Percentiles rank a stretch among this genome's conserved stretches.
Conservation (phyloP, 495 filamentous ascomycete genomes). For the Barbatosphaeria neglecta region DNA sequence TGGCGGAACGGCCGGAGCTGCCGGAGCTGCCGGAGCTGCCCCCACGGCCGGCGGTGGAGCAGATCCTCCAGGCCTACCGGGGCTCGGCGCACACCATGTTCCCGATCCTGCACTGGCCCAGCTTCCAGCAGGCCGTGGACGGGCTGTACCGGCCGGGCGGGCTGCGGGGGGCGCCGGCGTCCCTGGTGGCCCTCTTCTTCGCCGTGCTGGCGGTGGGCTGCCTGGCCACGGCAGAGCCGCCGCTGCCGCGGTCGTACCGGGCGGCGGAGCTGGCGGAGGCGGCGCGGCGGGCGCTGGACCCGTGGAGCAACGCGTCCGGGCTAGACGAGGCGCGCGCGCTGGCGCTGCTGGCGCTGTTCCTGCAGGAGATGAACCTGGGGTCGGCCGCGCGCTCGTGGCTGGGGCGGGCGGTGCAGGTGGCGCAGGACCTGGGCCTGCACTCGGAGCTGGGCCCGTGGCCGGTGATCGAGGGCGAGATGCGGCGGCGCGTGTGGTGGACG, state of each 20-base stretch:
- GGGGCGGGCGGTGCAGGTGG: conserved; percentile 69
- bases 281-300: conserved; percentile 58
- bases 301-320: conserved; percentile 73
- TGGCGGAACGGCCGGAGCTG: too few relatives aligned
- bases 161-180: conserved; percentile 50
- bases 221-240: conserved; percentile 54
- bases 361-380: conserved; percentile 79
- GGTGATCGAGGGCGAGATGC: conserved; percentile 75
- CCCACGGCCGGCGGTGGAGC: conserved; percentile 56
- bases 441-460: conserved; percentile 62
- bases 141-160: conserved; percentile 58
- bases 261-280: conserved; percentile 63
- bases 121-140: conserved; percentile 66
- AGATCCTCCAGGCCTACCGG: conserved; percentile 66
- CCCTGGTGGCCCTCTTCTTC: conserved; percentile 77
- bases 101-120: conserved; percentile 85
- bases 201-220: conserved; percentile 75
- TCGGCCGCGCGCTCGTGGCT: conserved; percentile 87
- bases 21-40: conserved; percentile 55
- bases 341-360: conserved; percentile 64
- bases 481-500: conserved; percentile 87
- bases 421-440: conserved; percentile 82
- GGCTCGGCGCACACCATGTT: conserved; percentile 63
- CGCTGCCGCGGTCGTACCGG: conserved; percentile 39
- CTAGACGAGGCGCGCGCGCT: conserved; percentile 67